These are phyloP conservation scores for Colletotrichum paranaense DNA, from an alignment of 2,329 filamentous ascomycete species.

Conservation along the genomic window DNA sequence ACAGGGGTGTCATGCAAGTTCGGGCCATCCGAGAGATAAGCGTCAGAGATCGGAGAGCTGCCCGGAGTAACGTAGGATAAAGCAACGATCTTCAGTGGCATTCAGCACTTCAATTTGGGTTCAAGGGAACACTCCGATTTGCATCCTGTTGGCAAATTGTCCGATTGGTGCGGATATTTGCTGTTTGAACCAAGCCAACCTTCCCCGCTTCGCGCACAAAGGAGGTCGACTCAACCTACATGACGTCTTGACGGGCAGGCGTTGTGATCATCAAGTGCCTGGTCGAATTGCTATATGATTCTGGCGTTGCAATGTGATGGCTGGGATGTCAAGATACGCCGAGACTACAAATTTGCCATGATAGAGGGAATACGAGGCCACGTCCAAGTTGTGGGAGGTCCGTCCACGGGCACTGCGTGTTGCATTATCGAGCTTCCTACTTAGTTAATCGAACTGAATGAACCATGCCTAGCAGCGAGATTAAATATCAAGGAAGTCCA, in stretches of 20 bases:
- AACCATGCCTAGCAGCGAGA: no score
- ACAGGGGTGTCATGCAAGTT: neutral
- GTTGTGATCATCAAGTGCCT: neutral
- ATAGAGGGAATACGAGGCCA: neutral
- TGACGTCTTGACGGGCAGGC: neutral
- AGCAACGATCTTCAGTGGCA: neutral
- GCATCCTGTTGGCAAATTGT: neutral
- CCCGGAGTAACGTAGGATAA: slow-evolving; percentile 17
- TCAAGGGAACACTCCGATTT: no score
- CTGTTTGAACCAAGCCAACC: neutral
- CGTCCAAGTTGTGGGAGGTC: neutral
- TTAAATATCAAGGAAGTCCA: neutral
- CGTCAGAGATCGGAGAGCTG: neutral
- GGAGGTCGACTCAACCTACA: neutral
- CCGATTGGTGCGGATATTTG: slow-evolving; percentile 7
- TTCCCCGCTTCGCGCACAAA: neutral
- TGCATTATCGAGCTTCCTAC: neutral
- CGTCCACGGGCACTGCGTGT: no score
- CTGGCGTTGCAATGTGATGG: neutral
- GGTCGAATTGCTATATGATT: neutral
- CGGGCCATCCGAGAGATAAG: neutral
- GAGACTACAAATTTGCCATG: neutral
- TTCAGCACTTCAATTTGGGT: neutral
- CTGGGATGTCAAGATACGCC: neutral
- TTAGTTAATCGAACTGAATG: neutral